Evolutionary conservation across 176 grass and related monocot genomes (phyloP), one percentile per base, ranked within the genome.

Genomic region (Alopecurus myosuroides): DNA sequence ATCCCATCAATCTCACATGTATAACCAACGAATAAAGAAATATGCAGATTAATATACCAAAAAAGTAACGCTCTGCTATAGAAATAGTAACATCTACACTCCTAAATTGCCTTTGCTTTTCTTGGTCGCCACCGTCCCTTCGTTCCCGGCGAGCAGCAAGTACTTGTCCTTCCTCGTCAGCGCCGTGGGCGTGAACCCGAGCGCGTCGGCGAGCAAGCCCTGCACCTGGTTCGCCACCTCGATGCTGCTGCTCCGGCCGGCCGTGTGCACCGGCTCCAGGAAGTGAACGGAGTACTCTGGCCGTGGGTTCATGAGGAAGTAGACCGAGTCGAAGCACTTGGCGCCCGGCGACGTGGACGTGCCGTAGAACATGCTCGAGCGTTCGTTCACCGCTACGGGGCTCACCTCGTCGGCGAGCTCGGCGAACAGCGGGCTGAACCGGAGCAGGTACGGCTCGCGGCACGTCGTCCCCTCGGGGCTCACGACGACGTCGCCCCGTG

Each of bases 161-260:
- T 97, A 97, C 87, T 94, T 94, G 62, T 91, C 85, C 61, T 86
- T 97, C 85, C 91, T 97, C 9, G 94, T 97, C 9, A 94, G 67
- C 4, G 60, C 36, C 23, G 94, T 97, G 41, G 74, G 76, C 80
- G 91, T 15, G 37, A 94, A 97, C 11, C 89, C 94, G 29, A 97
- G 82, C 33, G 87, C 89, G 0, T 60, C 50, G 7, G 82, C 94
- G 36, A 97, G 77, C 35, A 63, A 1, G 1, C 33, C 5, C 76
- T 97, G 91, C 34, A 97, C 82, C 22, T 48, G 72, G 56, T 90
- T 92, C 9, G 91, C 91, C 62, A 88, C 83, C 14, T 69, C 85
- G 13, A 78, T 83, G 39, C 72, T 85, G 30, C 60, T 52, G n/a
- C 8, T 81, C 1, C 60, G 7, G 61, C 58, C 23, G 31, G 26